These are phyloP conservation scores for Aspergillus cristatus DNA, from an alignment of 495 filamentous ascomycete genomes.

Conservation along the genomic window DNA sequence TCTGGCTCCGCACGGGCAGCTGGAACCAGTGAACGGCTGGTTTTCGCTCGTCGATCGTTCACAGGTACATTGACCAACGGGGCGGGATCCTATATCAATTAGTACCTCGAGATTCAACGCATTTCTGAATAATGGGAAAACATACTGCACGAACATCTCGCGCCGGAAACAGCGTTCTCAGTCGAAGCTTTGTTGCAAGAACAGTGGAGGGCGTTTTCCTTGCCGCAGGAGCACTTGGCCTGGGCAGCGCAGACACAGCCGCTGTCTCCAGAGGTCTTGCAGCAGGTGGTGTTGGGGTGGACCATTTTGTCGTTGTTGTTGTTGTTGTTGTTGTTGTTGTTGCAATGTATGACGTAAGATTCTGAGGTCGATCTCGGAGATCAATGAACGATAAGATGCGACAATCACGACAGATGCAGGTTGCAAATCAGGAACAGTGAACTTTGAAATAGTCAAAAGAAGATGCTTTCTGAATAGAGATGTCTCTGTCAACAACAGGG, in stretches of 20 bases:
- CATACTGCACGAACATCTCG: slow-evolving; percentile 78
- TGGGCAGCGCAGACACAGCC: slow-evolving; percentile 53
- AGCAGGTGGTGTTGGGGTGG: slow-evolving; percentile 51
- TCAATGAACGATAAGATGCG: too few relatives aligned
- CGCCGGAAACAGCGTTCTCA: slow-evolving; percentile 66
- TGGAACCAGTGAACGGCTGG: slow-evolving; percentile 39
- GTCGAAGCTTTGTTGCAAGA: slow-evolving; percentile 65
- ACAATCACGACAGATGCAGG: too few relatives aligned
- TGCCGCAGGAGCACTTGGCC: slow-evolving; percentile 77
- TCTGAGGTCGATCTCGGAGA: slow-evolving; percentile 2
- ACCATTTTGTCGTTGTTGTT: slow-evolving; percentile 33
- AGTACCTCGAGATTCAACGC: too few relatives aligned
- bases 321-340: slow-evolving; percentile 1
- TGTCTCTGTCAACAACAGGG: too few relatives aligned
- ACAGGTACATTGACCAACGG: slow-evolving; percentile 75
- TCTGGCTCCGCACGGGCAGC: slow-evolving; percentile 72
- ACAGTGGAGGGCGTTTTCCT: slow-evolving; percentile 78
- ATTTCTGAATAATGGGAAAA: too few relatives aligned
- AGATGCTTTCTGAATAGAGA: too few relatives aligned
- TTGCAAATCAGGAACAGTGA: too few relatives aligned
- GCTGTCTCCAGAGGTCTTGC: slow-evolving; percentile 44
- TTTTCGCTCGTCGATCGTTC: slow-evolving; percentile 70
- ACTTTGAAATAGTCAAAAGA: too few relatives aligned
- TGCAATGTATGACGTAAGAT: background rate
- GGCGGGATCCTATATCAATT: slow-evolving; percentile 47